These are phyloP conservation scores for Mortierella sp. DNA, from an alignment of 371 early-diverging fungal species.

Conservation along the genomic window DNA sequence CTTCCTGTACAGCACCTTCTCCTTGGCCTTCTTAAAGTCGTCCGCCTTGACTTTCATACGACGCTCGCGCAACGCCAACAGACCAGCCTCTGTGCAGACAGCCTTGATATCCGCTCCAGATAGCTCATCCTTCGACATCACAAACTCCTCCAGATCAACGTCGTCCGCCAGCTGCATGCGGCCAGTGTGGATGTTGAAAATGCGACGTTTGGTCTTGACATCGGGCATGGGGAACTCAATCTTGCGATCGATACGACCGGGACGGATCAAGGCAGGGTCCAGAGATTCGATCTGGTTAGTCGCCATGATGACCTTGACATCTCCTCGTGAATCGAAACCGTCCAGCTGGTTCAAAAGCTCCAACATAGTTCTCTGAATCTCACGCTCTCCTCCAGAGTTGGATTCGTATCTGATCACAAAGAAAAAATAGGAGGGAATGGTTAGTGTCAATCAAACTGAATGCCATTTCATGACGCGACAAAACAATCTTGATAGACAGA, in stretches of 20 bases:
- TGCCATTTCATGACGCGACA: no score
- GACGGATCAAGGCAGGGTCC: constrained; percentile 99
- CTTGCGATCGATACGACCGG: constrained; percentile 99
- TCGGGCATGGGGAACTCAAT: constrained; percentile 99
- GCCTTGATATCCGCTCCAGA: constrained; percentile 99
- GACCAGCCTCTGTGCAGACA: constrained; percentile 99
- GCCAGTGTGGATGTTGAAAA: constrained; percentile 99
- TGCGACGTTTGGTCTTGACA: constrained; percentile 98
- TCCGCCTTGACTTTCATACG: constrained; percentile 99
- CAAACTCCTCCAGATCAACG: constrained; percentile 99
- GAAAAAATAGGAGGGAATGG: not conserved
- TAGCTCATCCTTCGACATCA: constrained; percentile 99
- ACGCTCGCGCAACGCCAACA: constrained; percentile 99
- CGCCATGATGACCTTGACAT: constrained; percentile 99
- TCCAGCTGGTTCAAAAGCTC: constrained; percentile 99
- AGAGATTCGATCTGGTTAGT: constrained; percentile 99
- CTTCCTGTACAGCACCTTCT: constrained; percentile 99
- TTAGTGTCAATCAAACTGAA: not conserved
- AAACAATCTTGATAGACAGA: not conserved
- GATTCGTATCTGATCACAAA: constrained; percentile 86
- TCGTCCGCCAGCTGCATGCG: constrained; percentile 98
- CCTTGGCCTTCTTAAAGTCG: constrained; percentile 99
- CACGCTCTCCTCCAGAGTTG: constrained; percentile 98
- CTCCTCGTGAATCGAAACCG: constrained; percentile 99
- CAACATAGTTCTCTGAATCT: constrained; percentile 99